Base-by-base conservation (phyloP, 2,329 filamentous ascomycete genomes). In the Byssothecium circinans region DNA sequence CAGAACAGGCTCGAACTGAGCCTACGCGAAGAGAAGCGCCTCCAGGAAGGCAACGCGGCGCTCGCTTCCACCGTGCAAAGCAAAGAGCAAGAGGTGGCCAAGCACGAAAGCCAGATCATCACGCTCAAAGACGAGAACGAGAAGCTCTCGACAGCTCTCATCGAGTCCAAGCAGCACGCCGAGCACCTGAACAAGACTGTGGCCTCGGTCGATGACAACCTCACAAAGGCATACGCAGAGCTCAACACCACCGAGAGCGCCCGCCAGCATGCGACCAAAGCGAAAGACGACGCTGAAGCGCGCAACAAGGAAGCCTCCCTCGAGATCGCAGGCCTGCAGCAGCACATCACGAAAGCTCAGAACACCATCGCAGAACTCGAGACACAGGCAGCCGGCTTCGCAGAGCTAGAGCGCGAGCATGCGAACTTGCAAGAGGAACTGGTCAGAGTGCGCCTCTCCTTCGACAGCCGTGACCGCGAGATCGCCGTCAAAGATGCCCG, bases 401-500 rank as follows among this genome's bases (percentile, higher is more conserved):
- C 51, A 10, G 30, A 40, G 7, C 43, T 52, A 7, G 41, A 50
- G 22, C 18, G 39, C 8, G 41, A 44, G 19, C 27, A 34, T 12
- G 17, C 43, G 3, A 20, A 15, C 8, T 40, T 58, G 4, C 19
- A 57, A 41, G 37, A 49, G 27, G 58, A 61, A 30, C 36, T 57
- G 49, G 53, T 2, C 36, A 35, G 17, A 14, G 32, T 55, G 23
- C 44, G 44, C 35, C 34, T 49, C n/a, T 12, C 40, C 12, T 33
- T 49, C 8, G 36, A 22, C 36, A 49, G 49, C 17, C 42, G 47
- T n/a, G 50, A 60, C 12, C 58, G 52, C 47, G 48, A 44, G 8
- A 33, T 62, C 18, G 29, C 47, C 2, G 52, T 64, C 52, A 64
- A 62, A 42, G 59, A 64, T 38, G 54, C 59, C 49, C 59, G 61